Evolutionary conservation across 345 rosid species (phyloP), one percentile per base, ranked within the genome.

Genomic region (Cardiospermum halicacabum): DNA sequence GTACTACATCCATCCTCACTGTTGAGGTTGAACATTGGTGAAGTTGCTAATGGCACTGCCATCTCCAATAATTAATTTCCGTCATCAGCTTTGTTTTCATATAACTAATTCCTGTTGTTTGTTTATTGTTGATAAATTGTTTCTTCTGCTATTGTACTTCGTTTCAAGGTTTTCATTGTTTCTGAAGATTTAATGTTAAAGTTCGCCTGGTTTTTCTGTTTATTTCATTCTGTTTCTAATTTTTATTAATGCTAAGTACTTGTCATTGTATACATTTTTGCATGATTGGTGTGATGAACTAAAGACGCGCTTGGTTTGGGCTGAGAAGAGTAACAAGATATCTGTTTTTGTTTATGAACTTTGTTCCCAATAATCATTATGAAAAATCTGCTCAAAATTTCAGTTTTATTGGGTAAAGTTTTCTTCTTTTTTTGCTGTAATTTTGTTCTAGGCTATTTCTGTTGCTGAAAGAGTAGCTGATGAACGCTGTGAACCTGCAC

Each of bases 381-480:
- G 45, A 65, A 60, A 59, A 58, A 13, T 65, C 8, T 32, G 51
- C n/a, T n/a, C n/a, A 53, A 36, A 39, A 6, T 34, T 53, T 53
- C 60, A 30, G 30, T n/a, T 28, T 28, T 25, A 19, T 16, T 7
- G 26, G 9, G 39, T 60, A 55, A 54, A 31, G 31, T 58, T 19
- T 47, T 18, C 22, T 7, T n/a, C n/a, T n/a, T n/a, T n/a, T 62
- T 62, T 69, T 57, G 47, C 56, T 47, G 25, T 58, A 58, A 5
- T 45, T 45, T 62, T 72, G 67, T 69, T 80, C 67, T 74, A 92
- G 98, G 96, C 98, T 81, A 86, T 87, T 77, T 89, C 96, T 68
- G 98, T 92, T 62, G 96, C 98, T 67, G 96, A 88, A 78, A 86
- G 96, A 77, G 96, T 89, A 80, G 86, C 93, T 58, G 91, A 89